A percentile compares a stretch with the other conserved stretches of the same genome.
These are phyloP conservation scores for Paramyrothecium roridum DNA, from an alignment of 2,329 filamentous ascomycete species.

Conservation along the genomic window DNA sequence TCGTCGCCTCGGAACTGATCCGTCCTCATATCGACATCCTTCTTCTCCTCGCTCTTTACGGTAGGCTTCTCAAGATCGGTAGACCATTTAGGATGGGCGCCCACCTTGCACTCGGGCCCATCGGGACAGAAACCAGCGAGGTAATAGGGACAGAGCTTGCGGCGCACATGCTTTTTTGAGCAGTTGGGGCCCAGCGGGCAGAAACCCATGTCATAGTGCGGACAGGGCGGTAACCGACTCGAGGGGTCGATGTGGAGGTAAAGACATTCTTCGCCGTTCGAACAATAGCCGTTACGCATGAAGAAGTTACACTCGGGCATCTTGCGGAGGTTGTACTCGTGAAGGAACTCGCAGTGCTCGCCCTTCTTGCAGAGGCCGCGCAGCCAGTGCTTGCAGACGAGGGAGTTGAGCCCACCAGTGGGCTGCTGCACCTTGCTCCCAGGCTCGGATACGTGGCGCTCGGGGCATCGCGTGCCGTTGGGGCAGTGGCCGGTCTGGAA, in stretches of 20 bases:
- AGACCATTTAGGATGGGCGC: constrained; percentile 80
- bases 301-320: constrained; percentile 99
- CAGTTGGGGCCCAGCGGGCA: constrained; percentile 87
- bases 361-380: constrained; percentile 97
- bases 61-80: constrained; percentile 73
- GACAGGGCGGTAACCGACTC: constrained; percentile 74
- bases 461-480: constrained; percentile 76
- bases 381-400: constrained; percentile 99
- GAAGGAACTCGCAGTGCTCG: constrained; percentile 92
- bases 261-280: constrained; percentile 93
- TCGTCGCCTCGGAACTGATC: constrained; percentile 28
- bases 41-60: constrained; percentile 64
- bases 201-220: constrained; percentile 92
- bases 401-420: constrained; percentile 64
- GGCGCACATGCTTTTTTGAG: constrained; percentile 83
- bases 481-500: constrained; percentile 86
- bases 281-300: constrained; percentile 88
- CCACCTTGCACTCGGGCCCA: constrained; percentile 68
- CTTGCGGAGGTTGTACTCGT: constrained; percentile 96
- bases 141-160: constrained; percentile 79
- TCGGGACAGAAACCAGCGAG: constrained; percentile 94
- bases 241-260: constrained; percentile 88
- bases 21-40: constrained; percentile 41
- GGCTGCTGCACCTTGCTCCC: constrained; percentile 24
- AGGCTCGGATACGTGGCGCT: constrained; percentile 64